Evolutionary conservation across 208 protist species (phyloP), one percentile per base, ranked within the genome.

Genomic region (Leishmania gerbilli): DNA sequence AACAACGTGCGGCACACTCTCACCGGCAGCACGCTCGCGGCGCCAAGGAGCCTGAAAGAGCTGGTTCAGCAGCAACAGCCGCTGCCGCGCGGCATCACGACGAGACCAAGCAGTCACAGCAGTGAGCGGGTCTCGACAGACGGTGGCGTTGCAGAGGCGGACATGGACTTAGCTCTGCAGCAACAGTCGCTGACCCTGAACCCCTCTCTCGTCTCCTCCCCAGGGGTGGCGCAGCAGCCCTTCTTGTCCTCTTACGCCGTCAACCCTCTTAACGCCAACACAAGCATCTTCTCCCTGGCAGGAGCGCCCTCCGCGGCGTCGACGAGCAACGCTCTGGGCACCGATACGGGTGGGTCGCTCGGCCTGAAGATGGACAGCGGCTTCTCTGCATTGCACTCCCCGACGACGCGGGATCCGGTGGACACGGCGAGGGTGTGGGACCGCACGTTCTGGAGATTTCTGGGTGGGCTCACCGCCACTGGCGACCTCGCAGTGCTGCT

Each of bases 381-480:
- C 24, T 68, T 74, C 55, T 53, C 69, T 19, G 27, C 74, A 34
- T 34, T n/a, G 56, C 74, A 67, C 74, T 79, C 65, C 27, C 24
- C 78, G 31, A 76, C 53, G 6, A 56, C 60, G 65, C 82, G 68
- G 55, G 82, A 81, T 9, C 82, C 82, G 56, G 82, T 86, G 68
- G 82, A 79, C 74, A 80, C 82, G 27, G 82, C 82, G 24, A 67
- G 58, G 51, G 82, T 88, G 77, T 90, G 87, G 84, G 84, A 90
- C 42, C 71, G 77, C 60, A 79, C 79, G 62, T 90, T 90, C 77
- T 90, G 87, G 87, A 71, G 81, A 34, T 85, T 90, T 40, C 77
- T 90, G n/a, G 82, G 81, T 42, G 87, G 87, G 74, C 53, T 69
- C 79, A 85, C 80, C 53, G 81, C 81, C 62, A 79, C 83, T 9